Evolutionary conservation across 169 alveolate species (phyloP).

Genomic region (Cryptosporidium xiaoi): DNA sequence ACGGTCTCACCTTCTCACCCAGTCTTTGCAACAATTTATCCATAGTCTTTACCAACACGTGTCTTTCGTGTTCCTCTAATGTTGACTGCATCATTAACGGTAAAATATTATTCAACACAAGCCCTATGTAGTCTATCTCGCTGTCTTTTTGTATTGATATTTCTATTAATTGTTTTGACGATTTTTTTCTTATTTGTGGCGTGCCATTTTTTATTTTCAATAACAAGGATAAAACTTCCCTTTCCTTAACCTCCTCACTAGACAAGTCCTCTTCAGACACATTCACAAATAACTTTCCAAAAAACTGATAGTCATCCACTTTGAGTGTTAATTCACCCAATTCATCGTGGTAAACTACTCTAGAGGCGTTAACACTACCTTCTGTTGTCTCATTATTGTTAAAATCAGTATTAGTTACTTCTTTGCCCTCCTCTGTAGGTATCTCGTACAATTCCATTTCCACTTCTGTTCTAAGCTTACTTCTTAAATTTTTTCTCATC

Average conservation of each 20-base stretch:
- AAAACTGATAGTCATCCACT: conserved; percentile 91
- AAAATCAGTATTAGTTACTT: conserved; percentile 56
- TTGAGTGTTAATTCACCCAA: conserved; percentile 88
- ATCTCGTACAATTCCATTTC: conserved; percentile 83
- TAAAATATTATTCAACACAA: conserved; percentile 95
- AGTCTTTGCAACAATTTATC: conserved; percentile 96
- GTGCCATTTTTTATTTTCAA: conserved; percentile 98
- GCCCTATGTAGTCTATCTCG: conserved; percentile 96
- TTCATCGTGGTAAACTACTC: conserved; percentile 76
- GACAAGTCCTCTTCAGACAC: conserved; percentile 93
- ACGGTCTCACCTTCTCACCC: conserved; percentile 97
- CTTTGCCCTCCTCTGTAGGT: conserved; percentile 83
- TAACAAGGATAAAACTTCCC: conserved; percentile 93
- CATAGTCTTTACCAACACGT: conserved; percentile 92
- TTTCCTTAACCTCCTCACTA: conserved; percentile 94
- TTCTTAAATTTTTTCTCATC: conserved; percentile 76
- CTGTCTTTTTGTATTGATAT: conserved; percentile 86
- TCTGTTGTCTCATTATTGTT: conserved; percentile 51
- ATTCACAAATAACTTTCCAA: conserved; percentile 88
- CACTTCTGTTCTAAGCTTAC: conserved; percentile 75
- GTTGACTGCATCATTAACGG: conserved; percentile 98
- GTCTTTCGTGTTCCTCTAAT: conserved; percentile 98
- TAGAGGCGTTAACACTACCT: conserved; percentile 36
- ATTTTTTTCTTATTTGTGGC: conserved; percentile 96
- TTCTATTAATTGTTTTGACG: conserved; percentile 94